Conservation (phyloP, 1,284 basidiomycete species). For the Trametes hirsuta region DNA sequence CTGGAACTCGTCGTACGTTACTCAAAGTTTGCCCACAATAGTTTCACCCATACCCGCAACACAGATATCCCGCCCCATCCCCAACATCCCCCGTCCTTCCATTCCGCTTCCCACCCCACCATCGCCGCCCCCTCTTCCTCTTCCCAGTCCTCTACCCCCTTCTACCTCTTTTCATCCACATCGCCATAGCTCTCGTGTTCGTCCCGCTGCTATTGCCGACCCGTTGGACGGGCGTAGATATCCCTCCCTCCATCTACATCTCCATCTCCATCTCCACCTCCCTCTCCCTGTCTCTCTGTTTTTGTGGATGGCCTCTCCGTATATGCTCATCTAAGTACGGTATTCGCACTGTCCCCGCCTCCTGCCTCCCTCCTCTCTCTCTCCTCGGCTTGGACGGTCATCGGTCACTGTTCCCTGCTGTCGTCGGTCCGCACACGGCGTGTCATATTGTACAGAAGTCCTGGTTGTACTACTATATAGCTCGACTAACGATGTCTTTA, state of each 20-base stretch:
- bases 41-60: conserved; percentile 15
- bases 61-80: conserved; percentile 16
- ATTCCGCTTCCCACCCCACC: background rate
- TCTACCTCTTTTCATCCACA: background rate
- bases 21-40: conserved; percentile 13
- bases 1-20: conserved; percentile 3
- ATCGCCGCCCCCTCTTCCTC: background rate
- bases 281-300: background rate
- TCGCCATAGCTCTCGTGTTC: background rate
- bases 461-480: conserved; percentile 18
- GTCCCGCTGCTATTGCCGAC: background rate
- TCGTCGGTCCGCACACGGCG: background rate
- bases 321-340: background rate
- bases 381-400: background rate
- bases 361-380: background rate
- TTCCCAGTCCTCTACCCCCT: background rate
- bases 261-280: no score
- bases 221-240: conserved; percentile 14
- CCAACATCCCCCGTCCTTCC: background rate
- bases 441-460: conserved; percentile 14
- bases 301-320: background rate
- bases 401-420: background rate
- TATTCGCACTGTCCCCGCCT: background rate
- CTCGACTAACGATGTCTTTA: conserved; percentile 7
- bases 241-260: background rate